These are phyloP conservation scores for Daucus carota DNA, from an alignment of 129 eudicot species.

Conservation along the genomic window DH1_v3.0 NC_030389.2:36079001-36079500, in stretches of 20 bases:
- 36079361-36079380: conserved; percentile 42
- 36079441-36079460: neutral
- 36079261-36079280: neutral
- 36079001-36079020: neutral
- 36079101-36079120: neutral
- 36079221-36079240: neutral
- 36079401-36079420: conserved; percentile 4
- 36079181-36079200: conserved; percentile 56
- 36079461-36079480: neutral
- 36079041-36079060: neutral
- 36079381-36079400: conserved; percentile 35
- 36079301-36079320: conserved; percentile 66
- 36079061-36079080: neutral
- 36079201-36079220: neutral
- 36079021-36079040: neutral
- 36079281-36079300: conserved; percentile 53
- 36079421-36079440: neutral
- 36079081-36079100: no score
- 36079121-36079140: neutral
- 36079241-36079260: neutral
- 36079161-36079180: conserved; percentile 84
- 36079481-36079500: neutral
- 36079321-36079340: conserved; percentile 44
- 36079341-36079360: conserved; percentile 37
- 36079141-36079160: conserved; percentile 42